Evolutionary conservation across 2,329 filamentous ascomycete genomes (phyloP).

Genomic region (Calonectria crousiana): DNA sequence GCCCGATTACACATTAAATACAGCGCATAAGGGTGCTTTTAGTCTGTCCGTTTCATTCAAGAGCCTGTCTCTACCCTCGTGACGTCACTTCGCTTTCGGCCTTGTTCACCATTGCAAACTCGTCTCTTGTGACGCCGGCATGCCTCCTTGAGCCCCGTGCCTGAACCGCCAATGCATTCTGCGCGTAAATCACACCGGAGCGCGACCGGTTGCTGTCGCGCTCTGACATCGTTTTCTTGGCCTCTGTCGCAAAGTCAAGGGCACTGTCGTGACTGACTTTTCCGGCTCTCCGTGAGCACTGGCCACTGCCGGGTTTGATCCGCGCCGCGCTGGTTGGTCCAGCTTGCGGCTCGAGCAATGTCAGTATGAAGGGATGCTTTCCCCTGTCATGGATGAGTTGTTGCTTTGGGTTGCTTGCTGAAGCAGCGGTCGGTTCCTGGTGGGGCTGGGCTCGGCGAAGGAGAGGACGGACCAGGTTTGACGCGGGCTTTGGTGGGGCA

Average conservation of each 20-base stretch:
- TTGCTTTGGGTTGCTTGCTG: neutral
- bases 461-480: too few relatives aligned
- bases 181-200: neutral
- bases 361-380: too few relatives aligned
- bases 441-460: too few relatives aligned
- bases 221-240: neutral
- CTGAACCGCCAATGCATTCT: neutral
- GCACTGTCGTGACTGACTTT: neutral
- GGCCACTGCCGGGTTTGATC: neutral
- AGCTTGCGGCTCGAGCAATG: neutral
- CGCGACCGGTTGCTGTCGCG: too few relatives aligned
- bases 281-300: too few relatives aligned
- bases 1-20: neutral
- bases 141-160: neutral
- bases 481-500: too few relatives aligned
- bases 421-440: neutral
- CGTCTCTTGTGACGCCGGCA: neutral
- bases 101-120: neutral
- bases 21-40: neutral
- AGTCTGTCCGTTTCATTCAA: neutral
- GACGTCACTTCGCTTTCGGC: neutral
- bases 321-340: too few relatives aligned
- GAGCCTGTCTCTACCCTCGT: neutral
- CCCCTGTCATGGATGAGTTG: neutral
- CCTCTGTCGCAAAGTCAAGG: neutral